Base-by-base conservation (phyloP, 1,284 basidiomycete genomes). In the Melampsora larici-populina region DNA sequence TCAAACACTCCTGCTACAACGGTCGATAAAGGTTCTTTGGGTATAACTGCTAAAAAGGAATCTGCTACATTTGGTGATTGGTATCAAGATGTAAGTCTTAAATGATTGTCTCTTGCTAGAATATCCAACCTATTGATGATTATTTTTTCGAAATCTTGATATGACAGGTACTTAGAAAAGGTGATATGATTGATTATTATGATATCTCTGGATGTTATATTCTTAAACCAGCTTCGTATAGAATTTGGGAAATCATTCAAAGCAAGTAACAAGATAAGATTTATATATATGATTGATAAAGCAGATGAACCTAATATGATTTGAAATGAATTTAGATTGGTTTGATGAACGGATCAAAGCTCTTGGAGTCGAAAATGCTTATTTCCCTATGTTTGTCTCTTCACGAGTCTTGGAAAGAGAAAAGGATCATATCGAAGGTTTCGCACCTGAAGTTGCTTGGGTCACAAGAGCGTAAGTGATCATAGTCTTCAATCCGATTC, bases 401-500 rank as follows among this genome's bases (percentile, higher is more conserved):
- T 86, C 88, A 77, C 93, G 93, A 79, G 93, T 97, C 49, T 89
- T 99, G 73, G 95, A 99, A 85, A 88, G 91, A 67, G 96, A 99
- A 85, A 99, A 99, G 87, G 91, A 99, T 82, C 96, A 99, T 85
- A 94, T 99, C 80, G 97, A 98, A 84, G 96, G 96, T n/a, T 99
- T 99, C 85, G 97, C 96, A 79, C 95, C 96, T 1, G 96, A 99
- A 85, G 97, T 99, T 48, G 97, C 96, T 33, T 99, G 96, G 97
- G 97, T 99, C 74, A 99, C 97, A 63, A 88, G 89, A 85, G 96
- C 96, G 91, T 94, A 83, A 84, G 91, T 89, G 43, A n/a, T 40
- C 18, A 31, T 24, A 29, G n/a, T n/a, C n/a, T n/a, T n/a, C n/a
- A n/a, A n/a, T n/a, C n/a, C n/a, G n/a, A n/a, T n/a, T n/a, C n/a